Base-by-base conservation (phyloP, 441 rosid genomes). In the Eruca vesicaria region DNA sequence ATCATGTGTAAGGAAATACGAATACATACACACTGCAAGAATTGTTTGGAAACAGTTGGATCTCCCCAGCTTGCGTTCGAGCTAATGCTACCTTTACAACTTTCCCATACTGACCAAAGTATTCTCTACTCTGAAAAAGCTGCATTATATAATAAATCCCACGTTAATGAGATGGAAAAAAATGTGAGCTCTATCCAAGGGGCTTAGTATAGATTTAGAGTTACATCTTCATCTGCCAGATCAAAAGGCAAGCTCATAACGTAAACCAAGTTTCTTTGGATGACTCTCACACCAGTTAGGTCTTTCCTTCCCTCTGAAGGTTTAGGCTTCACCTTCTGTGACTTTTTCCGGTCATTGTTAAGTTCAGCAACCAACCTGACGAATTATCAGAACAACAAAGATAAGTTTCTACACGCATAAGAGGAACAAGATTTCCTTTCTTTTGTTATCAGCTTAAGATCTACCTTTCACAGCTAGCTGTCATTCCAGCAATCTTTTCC, bases 21-120 rank as follows among this genome's bases (percentile, higher is more conserved):
- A 45, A 68, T 58, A 85, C 97, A 84, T 80, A 89, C 94, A 91
- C 97, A 85, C 94, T 82, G 80, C 93, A 89, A 63, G 86, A 84
- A 77, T 75, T 87, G 83, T 89, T 89, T 33, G 91, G 82, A 74
- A 84, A 86, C 71, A 86, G 87, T 53, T 89, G 91, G 73, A 89
- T 79, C 23, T 35, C 87, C 41, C 93, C 93, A 69, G 90, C 50
- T 55, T 86, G 81, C 6, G 90, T 86, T 36, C 91, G 84, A 59
- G 91, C 86, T 82, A 89, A 76, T 20, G 93, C 86, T n/a, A 85
- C 93, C 73, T 89, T 89, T n/a, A 85, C 75, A 63, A 89, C 93
- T 74, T 82, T 86, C 36, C 93, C 93, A 81, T 89, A 89, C 38
- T 82, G 91, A 63, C 90, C 89, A 78, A 89, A 89, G 74, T 83